phyloP scores from a whole-genome alignment of 208 protist genomes.

The Leishmania guyanensis region DNA sequence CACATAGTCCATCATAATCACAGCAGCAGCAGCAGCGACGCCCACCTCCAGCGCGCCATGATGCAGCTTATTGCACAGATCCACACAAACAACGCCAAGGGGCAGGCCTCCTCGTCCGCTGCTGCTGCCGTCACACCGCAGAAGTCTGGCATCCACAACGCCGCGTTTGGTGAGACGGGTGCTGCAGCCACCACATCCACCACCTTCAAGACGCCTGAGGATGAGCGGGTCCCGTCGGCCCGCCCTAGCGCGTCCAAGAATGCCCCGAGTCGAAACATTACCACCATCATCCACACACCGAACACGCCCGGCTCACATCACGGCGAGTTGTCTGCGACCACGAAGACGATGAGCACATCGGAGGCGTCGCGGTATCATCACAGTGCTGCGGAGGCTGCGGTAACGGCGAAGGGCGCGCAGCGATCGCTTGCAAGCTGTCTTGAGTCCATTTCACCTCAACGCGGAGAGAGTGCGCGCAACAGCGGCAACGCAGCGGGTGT shows the following conservation, averaged over 20 bases:
- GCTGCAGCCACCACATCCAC: background rate
- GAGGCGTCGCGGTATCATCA: background rate
- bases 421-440: conserved; percentile 33
- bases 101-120: background rate
- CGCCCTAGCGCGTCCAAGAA: conserved; percentile 37
- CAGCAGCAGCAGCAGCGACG: conserved; percentile 9
- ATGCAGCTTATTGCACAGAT: conserved; percentile 34
- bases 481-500: background rate
- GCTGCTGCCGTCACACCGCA: conserved; percentile 14
- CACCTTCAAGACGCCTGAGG: conserved; percentile 30
- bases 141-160: conserved; percentile 8
- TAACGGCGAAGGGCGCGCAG: conserved; percentile 13
- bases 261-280: conserved; percentile 24
- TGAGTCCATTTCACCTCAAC: conserved; percentile 21
- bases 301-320: conserved; percentile 4
- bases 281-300: conserved; percentile 36
- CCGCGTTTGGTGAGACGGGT: background rate
- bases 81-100: conserved; percentile 22
- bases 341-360: background rate
- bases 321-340: background rate
- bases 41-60: conserved; percentile 25
- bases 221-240: conserved; percentile 31
- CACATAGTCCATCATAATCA: conserved; percentile 5
- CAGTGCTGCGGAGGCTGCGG: background rate
- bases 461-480: background rate